Conservation (phyloP, 2,329 filamentous ascomycete genomes). For the Cercospora sp. region DNA sequence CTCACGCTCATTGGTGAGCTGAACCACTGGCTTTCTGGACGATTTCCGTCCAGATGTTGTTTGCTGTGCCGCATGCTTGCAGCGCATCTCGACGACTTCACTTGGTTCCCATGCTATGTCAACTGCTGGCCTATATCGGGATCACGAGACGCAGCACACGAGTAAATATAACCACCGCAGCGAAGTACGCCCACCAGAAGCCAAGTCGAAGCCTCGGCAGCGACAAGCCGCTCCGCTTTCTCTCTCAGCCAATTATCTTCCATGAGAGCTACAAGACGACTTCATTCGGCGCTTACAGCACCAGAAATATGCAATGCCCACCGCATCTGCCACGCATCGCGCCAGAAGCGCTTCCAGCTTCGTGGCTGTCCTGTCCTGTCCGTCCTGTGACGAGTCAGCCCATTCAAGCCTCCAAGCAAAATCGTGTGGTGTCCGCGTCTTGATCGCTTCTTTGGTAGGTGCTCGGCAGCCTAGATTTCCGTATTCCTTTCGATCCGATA, state of each 20-base stretch:
- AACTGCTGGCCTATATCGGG: not conserved
- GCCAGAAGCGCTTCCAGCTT: slow-evolving; percentile 17
- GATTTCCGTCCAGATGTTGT: not conserved
- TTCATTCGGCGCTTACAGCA: slow-evolving; percentile 31
- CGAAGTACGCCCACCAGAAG: not conserved
- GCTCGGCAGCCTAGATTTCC: slow-evolving; percentile 19
- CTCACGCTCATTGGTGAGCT: slow-evolving; percentile 18
- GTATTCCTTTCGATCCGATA: slow-evolving; percentile 17
- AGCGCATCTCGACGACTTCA: not conserved
- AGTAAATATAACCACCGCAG: not conserved
- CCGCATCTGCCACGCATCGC: slow-evolving; percentile 20
- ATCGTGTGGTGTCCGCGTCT: slow-evolving; percentile 7
- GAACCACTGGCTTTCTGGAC: not conserved
- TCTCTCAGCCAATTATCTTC: slow-evolving; percentile 13
- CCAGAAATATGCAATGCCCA: slow-evolving; percentile 26
- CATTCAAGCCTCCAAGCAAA: slow-evolving; percentile 9
- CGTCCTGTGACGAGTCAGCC: slow-evolving; percentile 23
- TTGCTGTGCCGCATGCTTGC: slow-evolving; percentile 8
- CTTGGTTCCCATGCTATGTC: not conserved
- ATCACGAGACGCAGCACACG: not conserved
- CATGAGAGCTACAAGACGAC: slow-evolving; percentile 13
- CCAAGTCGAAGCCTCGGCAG: slow-evolving; percentile 18
- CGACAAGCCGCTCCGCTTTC: slow-evolving; percentile 6
- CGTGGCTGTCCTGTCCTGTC: slow-evolving; percentile 1
- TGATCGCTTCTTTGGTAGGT: slow-evolving; percentile 16